Conservation (phyloP, 2,329 filamentous ascomycete species). For the Nemania sp. region DNA sequence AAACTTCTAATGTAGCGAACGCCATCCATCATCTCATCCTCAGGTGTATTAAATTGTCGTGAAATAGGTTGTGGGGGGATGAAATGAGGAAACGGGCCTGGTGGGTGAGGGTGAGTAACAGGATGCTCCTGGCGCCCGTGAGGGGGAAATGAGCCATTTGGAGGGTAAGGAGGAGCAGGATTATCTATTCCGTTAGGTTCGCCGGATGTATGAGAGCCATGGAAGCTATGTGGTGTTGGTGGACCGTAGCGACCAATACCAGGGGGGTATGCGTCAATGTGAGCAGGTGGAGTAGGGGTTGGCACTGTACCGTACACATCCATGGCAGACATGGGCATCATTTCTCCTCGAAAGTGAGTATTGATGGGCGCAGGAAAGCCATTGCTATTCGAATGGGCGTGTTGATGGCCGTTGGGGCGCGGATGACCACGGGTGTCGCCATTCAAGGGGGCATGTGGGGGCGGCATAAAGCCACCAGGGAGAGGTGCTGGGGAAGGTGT, state of each 20-base stretch:
- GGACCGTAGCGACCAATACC: conserved; percentile 51
- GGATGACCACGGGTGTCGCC: conserved; percentile 34
- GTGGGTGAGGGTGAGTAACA: conserved; percentile 27
- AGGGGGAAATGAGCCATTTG: conserved; percentile 42
- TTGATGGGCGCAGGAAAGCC: conserved; percentile 37
- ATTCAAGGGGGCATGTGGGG: conserved; percentile 43
- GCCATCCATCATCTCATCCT: conserved; percentile 37
- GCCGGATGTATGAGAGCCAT: conserved; percentile 62
- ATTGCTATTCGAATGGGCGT: conserved; percentile 36
- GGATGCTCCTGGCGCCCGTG: conserved; percentile 30
- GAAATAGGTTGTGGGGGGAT: conserved; percentile 32
- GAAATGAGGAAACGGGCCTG: conserved; percentile 37
- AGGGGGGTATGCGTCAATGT: conserved; percentile 43
- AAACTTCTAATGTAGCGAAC: conserved; percentile 44
- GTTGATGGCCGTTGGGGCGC: conserved; percentile 36
- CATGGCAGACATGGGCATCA: conserved; percentile 33
- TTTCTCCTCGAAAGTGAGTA: conserved; percentile 36
- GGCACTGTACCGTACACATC: conserved; percentile 35
- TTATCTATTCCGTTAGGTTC: conserved; percentile 49
- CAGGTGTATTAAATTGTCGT: conserved; percentile 30
- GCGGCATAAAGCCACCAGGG: conserved; percentile 53
- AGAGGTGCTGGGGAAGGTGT: conserved; percentile 61
- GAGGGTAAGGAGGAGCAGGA: conserved; percentile 45
- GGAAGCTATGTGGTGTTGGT: conserved; percentile 64
- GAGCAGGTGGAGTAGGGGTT: conserved; percentile 35